Conservation (phyloP, 371 early-diverging fungal genomes). For the Chytridium lagenaria region DNA sequence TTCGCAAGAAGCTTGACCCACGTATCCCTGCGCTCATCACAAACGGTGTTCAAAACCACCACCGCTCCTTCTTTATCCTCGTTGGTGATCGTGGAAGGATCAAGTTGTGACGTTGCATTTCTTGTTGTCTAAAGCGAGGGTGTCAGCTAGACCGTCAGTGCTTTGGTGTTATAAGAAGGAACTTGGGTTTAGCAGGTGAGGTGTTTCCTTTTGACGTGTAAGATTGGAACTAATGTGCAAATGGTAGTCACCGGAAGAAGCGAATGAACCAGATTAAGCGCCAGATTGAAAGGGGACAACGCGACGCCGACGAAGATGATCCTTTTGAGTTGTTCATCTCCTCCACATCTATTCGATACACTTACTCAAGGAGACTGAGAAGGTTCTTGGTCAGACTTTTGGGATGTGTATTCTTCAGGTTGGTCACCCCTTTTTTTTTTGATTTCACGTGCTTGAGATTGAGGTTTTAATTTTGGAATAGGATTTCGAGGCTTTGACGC, state of each 20-base stretch:
- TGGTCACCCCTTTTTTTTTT: conserved; percentile 24
- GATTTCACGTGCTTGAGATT: neutral
- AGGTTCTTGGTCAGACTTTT: conserved; percentile 98
- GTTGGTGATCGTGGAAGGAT: conserved; percentile 96
- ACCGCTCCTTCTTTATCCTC: conserved; percentile 95
- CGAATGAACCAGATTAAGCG: conserved; percentile 92
- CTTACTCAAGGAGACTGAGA: conserved; percentile 98
- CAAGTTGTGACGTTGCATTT: conserved; percentile 97
- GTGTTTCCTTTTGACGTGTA: too few relatives aligned
- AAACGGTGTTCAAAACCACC: conserved; percentile 87
- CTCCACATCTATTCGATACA: conserved; percentile 94
- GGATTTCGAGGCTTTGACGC: conserved; percentile 99
- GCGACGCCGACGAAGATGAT: conserved; percentile 91
- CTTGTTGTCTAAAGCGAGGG: conserved; percentile 92
- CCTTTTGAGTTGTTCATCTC: conserved; percentile 96
- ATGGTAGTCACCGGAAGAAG: conserved; percentile 96
- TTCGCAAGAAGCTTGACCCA: conserved; percentile 79
- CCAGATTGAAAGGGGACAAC: conserved; percentile 86
- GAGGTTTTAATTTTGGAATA: conserved; percentile 23
- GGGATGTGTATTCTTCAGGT: conserved; percentile 98
- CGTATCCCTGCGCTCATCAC: conserved; percentile 91
- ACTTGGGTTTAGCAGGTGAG: conserved; percentile 90
- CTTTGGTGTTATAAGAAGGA: conserved; percentile 99
- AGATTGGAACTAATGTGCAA: too few relatives aligned
- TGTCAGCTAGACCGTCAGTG: conserved; percentile 89